phyloP scores from a whole-genome alignment of 2,329 filamentous ascomycete genomes.

The Lasiodiplodia theobromae region DNA sequence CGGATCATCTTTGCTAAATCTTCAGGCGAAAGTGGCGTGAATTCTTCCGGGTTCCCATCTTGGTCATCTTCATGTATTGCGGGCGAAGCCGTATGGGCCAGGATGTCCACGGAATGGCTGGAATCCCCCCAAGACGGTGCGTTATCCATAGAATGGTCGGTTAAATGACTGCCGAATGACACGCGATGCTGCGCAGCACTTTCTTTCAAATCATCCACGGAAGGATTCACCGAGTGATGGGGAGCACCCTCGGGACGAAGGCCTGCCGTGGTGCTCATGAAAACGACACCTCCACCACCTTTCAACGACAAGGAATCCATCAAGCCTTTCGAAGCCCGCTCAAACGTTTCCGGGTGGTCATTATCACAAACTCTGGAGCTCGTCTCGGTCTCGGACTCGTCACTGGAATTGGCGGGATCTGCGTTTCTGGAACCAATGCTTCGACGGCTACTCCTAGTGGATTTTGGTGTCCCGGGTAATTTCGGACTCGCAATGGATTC shows the following conservation, averaged over 20 bases:
- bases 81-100: conserved; percentile 10
- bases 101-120: conserved; percentile 19
- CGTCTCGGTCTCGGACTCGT: conserved; percentile 13
- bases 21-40: conserved; percentile 34
- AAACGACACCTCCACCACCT: conserved; percentile 54
- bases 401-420: conserved; percentile 1
- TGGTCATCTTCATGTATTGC: conserved; percentile 2
- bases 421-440: conserved; percentile 10
- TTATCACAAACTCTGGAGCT: conserved; percentile 37
- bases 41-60: neutral
- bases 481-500: conserved; percentile 12
- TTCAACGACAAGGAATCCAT: conserved; percentile 55
- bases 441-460: neutral
- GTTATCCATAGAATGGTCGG: neutral
- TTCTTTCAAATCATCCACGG: conserved; percentile 1
- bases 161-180: neutral
- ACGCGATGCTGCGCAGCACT: neutral
- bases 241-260: conserved; percentile 20
- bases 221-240: conserved; percentile 6
- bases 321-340: conserved; percentile 57
- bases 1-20: conserved; percentile 36
- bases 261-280: conserved; percentile 39
- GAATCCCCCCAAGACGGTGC: neutral
- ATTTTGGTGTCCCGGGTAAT: conserved; percentile 1
- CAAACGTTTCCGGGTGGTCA: conserved; percentile 53